Percentiles rank a stretch among this genome's conserved stretches.
These are phyloP conservation scores for Diaporthe nobilis DNA, from an alignment of 2,329 filamentous ascomycete genomes.

Conservation along the genomic window DNA sequence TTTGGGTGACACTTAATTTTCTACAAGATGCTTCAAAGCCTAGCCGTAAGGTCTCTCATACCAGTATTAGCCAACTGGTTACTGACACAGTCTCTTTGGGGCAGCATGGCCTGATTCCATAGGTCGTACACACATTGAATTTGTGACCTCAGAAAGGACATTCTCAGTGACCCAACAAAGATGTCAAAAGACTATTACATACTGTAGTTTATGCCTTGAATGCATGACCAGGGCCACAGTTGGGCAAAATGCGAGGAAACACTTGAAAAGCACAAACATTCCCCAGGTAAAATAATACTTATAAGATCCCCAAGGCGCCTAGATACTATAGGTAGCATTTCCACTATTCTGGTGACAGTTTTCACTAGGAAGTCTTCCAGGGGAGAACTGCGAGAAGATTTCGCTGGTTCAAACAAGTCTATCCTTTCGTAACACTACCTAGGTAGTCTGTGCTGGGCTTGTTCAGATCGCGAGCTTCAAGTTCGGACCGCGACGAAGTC, in stretches of 20 bases:
- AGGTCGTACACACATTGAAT: too few relatives aligned
- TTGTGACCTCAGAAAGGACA: neutral
- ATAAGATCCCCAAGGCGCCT: neutral
- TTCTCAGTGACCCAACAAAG: too few relatives aligned
- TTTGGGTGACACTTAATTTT: neutral
- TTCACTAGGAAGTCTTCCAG: neutral
- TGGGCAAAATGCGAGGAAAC: neutral
- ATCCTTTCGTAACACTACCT: too few relatives aligned
- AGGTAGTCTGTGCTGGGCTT: neutral
- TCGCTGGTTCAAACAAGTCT: too few relatives aligned
- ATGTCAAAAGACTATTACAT: neutral
- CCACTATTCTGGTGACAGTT: neutral
- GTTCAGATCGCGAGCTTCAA: neutral
- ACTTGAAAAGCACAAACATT: neutral
- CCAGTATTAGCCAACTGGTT: neutral
- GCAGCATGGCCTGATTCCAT: neutral
- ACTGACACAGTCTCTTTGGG: neutral
- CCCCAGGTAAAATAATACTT: neutral
- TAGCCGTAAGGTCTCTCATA: neutral
- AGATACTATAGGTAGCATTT: neutral
- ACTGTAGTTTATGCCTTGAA: neutral
- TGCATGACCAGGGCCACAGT: neutral
- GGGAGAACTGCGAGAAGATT: neutral
- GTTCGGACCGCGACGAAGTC: neutral
- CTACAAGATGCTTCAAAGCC: neutral